Conservation (phyloP, 2,329 filamentous ascomycete genomes). For the Paecilomyces fulvus region DNA sequence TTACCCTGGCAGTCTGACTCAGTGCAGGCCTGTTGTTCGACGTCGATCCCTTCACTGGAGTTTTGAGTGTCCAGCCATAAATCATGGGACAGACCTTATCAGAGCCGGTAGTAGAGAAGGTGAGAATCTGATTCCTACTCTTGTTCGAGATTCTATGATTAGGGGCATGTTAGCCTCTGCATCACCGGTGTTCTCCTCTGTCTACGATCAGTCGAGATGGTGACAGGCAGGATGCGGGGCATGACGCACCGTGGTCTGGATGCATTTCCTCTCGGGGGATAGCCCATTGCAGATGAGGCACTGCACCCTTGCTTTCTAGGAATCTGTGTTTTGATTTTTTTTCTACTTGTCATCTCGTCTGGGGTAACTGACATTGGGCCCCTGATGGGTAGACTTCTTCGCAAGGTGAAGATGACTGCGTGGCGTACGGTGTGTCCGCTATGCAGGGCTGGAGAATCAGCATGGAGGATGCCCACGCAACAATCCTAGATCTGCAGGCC, state of each 20-base stretch:
- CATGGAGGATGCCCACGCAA: slow-evolving; percentile 96
- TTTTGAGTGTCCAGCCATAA: slow-evolving; percentile 18
- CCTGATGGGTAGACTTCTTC: slow-evolving; percentile 61
- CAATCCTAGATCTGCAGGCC: slow-evolving; percentile 76
- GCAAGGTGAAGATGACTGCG: slow-evolving; percentile 83
- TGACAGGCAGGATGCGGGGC: neutral
- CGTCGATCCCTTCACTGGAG: slow-evolving; percentile 5
- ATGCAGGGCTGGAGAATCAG: slow-evolving; percentile 99
- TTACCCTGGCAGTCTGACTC: slow-evolving; percentile 4
- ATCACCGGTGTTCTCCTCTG: neutral
- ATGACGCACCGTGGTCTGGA: neutral
- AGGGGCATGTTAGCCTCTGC: slow-evolving; percentile 11
- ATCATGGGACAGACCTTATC: slow-evolving; percentile 98
- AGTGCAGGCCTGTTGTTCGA: slow-evolving; percentile 9
- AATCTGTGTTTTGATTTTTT: slow-evolving; percentile 2
- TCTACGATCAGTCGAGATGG: neutral
- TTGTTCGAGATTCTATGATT: slow-evolving; percentile 11
- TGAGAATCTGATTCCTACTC: slow-evolving; percentile 40
- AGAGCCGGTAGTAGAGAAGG: slow-evolving; percentile 98
- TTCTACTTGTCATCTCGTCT: neutral
- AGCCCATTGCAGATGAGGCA: neutral
- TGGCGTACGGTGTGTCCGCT: slow-evolving; percentile 88
- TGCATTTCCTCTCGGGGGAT: neutral
- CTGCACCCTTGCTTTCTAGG: neutral
- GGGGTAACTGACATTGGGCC: slow-evolving; percentile 1